phyloP scores from a whole-genome alignment of 176 grass and related monocot genomes.

The Typha latifolia region DNA sequence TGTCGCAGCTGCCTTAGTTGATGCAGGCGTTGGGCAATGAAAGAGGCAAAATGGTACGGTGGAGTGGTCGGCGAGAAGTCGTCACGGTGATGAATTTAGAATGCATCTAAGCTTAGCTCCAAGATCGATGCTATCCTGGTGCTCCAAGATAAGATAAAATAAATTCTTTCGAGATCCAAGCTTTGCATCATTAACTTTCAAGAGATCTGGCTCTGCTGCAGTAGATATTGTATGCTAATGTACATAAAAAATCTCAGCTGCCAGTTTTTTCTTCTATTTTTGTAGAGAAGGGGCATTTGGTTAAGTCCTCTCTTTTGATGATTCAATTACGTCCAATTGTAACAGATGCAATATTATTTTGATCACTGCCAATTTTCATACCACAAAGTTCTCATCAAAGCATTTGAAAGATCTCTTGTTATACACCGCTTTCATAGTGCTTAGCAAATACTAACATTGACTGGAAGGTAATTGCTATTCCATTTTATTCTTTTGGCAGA shows the following conservation, averaged over 20 bases:
- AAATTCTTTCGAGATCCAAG: not conserved
- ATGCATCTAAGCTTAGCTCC: not conserved
- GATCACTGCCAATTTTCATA: too few relatives aligned
- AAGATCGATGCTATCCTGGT: not conserved
- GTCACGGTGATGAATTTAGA: not conserved
- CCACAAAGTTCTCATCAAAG: too few relatives aligned
- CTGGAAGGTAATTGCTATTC: too few relatives aligned
- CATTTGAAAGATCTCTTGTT: too few relatives aligned
- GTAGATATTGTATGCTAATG: constrained; percentile 27
- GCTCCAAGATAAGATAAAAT: constrained; percentile 6
- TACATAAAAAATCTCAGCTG: constrained; percentile 42
- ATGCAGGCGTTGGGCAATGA: constrained; percentile 55
- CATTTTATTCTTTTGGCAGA: too few relatives aligned
- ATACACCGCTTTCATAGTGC: too few relatives aligned
- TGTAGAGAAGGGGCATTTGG: constrained; percentile 32
- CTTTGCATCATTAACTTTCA: not conserved
- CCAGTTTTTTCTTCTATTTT: constrained; percentile 29
- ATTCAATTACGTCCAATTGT: not conserved
- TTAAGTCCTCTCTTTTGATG: constrained; percentile 10
- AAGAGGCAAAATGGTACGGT: constrained; percentile 3
- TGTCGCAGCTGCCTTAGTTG: constrained; percentile 58
- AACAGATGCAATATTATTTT: not conserved
- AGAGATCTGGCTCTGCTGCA: not conserved
- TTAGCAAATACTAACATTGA: too few relatives aligned
- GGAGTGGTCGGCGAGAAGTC: not conserved